Evolutionary conservation across 257 asterid species (phyloP).

Genomic region (Przewalskia tangutica): DNA sequence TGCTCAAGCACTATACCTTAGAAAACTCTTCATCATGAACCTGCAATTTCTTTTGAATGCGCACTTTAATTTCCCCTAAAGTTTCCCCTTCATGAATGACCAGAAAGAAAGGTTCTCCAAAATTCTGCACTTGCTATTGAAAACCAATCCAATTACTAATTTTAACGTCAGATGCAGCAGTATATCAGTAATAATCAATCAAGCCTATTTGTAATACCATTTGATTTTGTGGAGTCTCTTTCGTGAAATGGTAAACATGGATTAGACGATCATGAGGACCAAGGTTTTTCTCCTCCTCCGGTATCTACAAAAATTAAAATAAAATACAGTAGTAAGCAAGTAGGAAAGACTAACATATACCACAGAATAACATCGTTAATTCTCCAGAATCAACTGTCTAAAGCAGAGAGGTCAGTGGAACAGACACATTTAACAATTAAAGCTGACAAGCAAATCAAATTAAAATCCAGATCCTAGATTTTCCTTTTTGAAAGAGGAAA

Average conservation of each 20-base stretch:
- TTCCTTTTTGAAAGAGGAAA: background rate
- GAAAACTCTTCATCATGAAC: slow-evolving; percentile 86
- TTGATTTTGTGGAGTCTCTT: slow-evolving; percentile 77
- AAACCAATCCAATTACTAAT: background rate
- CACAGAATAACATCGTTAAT: background rate
- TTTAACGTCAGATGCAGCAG: background rate
- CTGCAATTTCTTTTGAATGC: slow-evolving; percentile 83
- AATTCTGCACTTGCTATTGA: slow-evolving; percentile 81
- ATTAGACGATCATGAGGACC: slow-evolving; percentile 73
- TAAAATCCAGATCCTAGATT: background rate
- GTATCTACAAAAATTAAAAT: slow-evolving; percentile 42
- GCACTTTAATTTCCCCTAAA: slow-evolving; percentile 64
- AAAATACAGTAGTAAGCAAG: background rate
- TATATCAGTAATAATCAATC: background rate
- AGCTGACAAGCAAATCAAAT: background rate
- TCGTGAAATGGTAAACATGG: slow-evolving; percentile 79
- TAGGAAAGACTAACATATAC: background rate
- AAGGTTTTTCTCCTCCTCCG: slow-evolving; percentile 82
- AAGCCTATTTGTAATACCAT: slow-evolving; percentile 35
- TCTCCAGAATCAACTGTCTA: background rate
- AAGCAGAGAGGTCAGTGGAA: background rate
- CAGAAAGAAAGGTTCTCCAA: slow-evolving; percentile 93
- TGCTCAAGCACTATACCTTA: slow-evolving; percentile 33
- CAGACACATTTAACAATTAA: background rate
- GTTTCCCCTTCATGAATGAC: slow-evolving; percentile 89